phyloP scores from a whole-genome alignment of 129 eudicot species.

The Solidago caesia region DNA sequence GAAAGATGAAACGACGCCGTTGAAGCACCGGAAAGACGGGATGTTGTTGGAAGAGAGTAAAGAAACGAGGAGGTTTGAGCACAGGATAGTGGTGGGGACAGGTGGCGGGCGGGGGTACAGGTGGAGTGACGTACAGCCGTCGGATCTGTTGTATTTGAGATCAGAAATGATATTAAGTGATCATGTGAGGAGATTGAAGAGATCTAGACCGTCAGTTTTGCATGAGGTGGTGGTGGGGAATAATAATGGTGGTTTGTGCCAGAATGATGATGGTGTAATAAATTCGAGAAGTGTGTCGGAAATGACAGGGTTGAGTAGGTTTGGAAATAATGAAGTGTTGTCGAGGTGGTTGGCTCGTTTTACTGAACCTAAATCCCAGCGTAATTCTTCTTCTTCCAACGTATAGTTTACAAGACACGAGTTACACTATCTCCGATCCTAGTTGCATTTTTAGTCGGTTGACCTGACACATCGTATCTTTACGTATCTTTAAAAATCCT shows the following conservation, averaged over 20 bases:
- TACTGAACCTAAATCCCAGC: conserved; percentile 47
- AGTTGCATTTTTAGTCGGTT: no score
- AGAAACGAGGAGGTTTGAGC: conserved; percentile 46
- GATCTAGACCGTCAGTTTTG: conserved; percentile 44
- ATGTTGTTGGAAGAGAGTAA: conserved; percentile 36
- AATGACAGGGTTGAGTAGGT: conserved; percentile 79
- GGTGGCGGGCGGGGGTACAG: conserved; percentile 33
- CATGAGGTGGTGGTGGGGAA: conserved; percentile 33
- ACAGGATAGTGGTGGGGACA: conserved; percentile 48
- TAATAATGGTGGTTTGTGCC: conserved; percentile 38
- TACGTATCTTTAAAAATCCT: no score
- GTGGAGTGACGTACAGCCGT: conserved; percentile 88
- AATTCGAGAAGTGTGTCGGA: conserved; percentile 97
- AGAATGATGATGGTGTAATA: conserved; percentile 63
- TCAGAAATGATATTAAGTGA: conserved; percentile 61
- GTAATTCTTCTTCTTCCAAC: conserved; percentile 35
- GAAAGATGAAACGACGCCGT: not conserved
- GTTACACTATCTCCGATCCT: no score
- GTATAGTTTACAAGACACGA: conserved; percentile 20
- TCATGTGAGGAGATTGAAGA: conserved; percentile 40
- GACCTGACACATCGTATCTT: no score
- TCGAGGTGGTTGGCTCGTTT: conserved; percentile 65
- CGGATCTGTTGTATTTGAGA: conserved; percentile 59
- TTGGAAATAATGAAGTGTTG: conserved; percentile 41
- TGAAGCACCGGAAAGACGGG: conserved; percentile 53